Base-by-base conservation (phyloP, 2,329 filamentous ascomycete genomes). In the Cladosporium halotolerans region DNA sequence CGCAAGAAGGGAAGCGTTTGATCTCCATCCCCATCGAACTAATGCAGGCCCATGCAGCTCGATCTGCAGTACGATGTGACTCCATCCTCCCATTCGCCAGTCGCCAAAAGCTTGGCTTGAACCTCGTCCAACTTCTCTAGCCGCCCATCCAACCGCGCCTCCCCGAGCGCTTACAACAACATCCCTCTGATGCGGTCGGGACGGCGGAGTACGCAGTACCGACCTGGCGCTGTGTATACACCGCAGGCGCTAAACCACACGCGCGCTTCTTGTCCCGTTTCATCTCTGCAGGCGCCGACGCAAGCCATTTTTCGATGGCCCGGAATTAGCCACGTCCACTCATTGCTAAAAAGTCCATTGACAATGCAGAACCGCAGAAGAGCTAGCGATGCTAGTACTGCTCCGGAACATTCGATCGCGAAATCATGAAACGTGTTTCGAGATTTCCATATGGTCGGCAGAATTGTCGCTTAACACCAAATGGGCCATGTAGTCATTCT, bases 131-230 rank as follows among this genome's bases (percentile, higher is more conserved):
- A 14, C 48, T 51, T 32, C 48, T 44, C 19, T 51, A 51, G 48
- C 48, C 48, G 48, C 48, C 41, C 14, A 32, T 32, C 48, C 48
- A 51, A 51, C 48, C 48, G 32, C 48, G 38, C 39, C 48, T 44
- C 39, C 39, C 48, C 32, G 32, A 44, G 48, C 48, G 48, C 48
- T 44, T 44, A 51, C 48, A 51, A 38, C 31, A 44, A 51, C 32
- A 43, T 18, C 11, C 16, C 44, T 38, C 19, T 43, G 40, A 36
- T 43, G 32, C 48, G 31, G 40, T 33, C 16, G 40, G 18, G 31
- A 19, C 9, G 11, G 13, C 11, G 9, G 19, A 28, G 10, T 42
- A 14, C 11, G 19, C 19, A 28, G 9, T 9, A 16, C 36, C 36
- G 10, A 14, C 13, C 23, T 28, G 23, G 4, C 23, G 23, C 7